phyloP scores from a whole-genome alignment of 495 filamentous ascomycete genomes.

The Copromyces sp. region DNA sequence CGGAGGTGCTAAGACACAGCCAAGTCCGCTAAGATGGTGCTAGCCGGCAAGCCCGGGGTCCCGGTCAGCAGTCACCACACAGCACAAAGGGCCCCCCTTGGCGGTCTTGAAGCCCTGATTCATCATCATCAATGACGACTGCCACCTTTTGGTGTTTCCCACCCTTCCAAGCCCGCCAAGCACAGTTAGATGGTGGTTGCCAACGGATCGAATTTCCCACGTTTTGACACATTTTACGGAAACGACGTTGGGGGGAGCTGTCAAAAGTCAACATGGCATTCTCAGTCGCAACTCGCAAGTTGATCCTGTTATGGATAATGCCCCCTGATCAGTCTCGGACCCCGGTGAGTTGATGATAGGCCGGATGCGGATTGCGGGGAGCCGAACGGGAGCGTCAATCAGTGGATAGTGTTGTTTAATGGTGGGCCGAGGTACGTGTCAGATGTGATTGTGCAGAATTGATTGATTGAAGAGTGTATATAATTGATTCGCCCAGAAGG shows the following conservation, averaged over 20 bases:
- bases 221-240: neutral
- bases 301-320: neutral
- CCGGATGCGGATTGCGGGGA: neutral
- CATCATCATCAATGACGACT: too few species aligned
- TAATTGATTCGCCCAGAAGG: too few species aligned
- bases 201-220: neutral
- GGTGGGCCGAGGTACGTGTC: neutral
- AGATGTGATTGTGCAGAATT: too few species aligned
- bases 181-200: neutral
- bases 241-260: neutral
- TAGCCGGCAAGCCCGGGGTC: neutral
- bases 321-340: neutral
- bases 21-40: neutral
- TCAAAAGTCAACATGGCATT: neutral
- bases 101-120: neutral
- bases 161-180: neutral
- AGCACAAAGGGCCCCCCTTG: too few species aligned
- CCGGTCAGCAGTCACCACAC: neutral
- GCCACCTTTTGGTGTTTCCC: neutral
- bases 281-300: neutral
- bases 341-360: neutral
- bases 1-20: neutral
- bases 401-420: neutral
- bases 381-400: neutral
- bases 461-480: too few species aligned